Evolutionary conservation across 1,139 yeast genomes (phyloP), one percentile per base, ranked within the genome.

Genomic region (Protomyces lactucae-debilis): DNA sequence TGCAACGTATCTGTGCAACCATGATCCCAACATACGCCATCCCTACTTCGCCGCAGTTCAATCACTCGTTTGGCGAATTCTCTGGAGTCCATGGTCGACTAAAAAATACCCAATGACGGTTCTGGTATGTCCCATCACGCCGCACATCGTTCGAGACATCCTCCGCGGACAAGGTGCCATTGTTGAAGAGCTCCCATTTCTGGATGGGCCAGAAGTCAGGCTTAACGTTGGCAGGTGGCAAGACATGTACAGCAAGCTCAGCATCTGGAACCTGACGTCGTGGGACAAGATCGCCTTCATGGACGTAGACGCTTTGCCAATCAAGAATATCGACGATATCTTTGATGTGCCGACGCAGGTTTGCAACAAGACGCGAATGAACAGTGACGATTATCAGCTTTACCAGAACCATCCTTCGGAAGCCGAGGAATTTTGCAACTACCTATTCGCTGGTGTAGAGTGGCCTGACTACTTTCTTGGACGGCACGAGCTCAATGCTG

Each of bases 251-350:
- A 56, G 53, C n/a, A 56, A 56, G 45, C 45, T 56, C 45, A 45
- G 46, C 37, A 77, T 88, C 43, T 92, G 96, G 93, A 78, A 80
- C 52, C 80, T 85, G 68, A 73, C 76, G 8, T 80, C 83, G 65
- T 91, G 80, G 74, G 83, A 82, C 21, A 82, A 80, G 67, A 77
- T 92, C 0, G 80, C 90, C 59, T 92, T 87, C 72, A 76, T 92
- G 69, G 98, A 92, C 74, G 84, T 90, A 3, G 98, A 92, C 73
- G 85, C 91, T 2, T 77, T 91, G 63, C 90, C 96, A 0, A 67
- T 85, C 32, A 73, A 78, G 52, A 76, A 78, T 52, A 69, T 81
- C 52, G 78, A 77, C 71, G 71, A 75, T 63, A 69, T 85, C 69
- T 77, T 82, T 73, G 72, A 76, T 70, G 59, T 70, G 43, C 61